These are phyloP conservation scores for Austroboletus niveus DNA, from an alignment of 1,284 basidiomycete species.

Conservation along the genomic window DNA sequence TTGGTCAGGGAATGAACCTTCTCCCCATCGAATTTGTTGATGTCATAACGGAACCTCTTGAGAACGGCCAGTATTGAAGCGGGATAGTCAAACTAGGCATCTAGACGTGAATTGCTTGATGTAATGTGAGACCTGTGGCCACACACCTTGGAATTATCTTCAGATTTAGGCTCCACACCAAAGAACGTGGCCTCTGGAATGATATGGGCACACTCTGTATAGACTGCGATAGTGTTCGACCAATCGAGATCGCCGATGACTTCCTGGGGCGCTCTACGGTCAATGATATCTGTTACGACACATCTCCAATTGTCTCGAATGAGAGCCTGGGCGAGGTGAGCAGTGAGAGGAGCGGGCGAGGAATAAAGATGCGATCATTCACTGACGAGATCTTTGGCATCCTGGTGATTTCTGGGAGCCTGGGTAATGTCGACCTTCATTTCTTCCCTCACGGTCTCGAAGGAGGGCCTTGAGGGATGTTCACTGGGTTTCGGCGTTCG, in stretches of 20 bases:
- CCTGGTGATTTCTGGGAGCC: neutral
- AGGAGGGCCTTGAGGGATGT: neutral
- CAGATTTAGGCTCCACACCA: too few species aligned
- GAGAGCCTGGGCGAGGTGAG: slow-evolving; percentile 1
- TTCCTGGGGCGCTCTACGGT: neutral
- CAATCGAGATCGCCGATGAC: too few species aligned
- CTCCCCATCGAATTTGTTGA: neutral
- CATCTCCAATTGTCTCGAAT: neutral
- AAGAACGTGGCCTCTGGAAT: too few species aligned
- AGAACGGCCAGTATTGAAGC: slow-evolving; percentile 1
- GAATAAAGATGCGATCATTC: neutral
- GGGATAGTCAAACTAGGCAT: slow-evolving; percentile 1
- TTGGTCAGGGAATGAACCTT: slow-evolving; percentile 9
- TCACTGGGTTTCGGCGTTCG: neutral
- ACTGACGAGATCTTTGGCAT: neutral
- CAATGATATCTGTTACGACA: neutral
- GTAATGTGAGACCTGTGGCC: too few species aligned
- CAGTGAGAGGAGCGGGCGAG: neutral
- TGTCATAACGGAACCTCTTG: neutral
- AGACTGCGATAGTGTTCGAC: neutral
- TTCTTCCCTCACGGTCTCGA: neutral
- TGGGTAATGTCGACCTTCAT: neutral
- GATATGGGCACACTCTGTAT: too few species aligned
- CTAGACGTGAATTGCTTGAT: neutral
- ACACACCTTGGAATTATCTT: too few species aligned